phyloP scores from a whole-genome alignment of 2,329 filamentous ascomycete species.

The Diaporthe vaccinii region DNA sequence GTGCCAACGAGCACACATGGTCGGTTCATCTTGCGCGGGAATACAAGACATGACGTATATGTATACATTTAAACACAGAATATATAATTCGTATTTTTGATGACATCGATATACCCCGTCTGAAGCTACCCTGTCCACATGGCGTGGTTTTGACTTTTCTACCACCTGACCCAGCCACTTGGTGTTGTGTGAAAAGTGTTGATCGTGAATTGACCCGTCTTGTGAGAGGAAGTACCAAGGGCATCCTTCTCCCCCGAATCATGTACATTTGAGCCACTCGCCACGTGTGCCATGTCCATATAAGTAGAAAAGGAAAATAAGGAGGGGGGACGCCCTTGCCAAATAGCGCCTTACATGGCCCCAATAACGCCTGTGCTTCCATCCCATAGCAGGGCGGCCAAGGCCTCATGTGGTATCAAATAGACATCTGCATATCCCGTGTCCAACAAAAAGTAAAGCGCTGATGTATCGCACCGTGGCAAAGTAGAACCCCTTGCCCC shows the following conservation, averaged over 20 bases:
- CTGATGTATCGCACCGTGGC: not conserved
- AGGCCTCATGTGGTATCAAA: constrained; percentile 15
- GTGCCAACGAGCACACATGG: not conserved
- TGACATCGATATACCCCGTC: not conserved
- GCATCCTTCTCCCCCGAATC: not conserved
- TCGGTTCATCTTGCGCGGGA: not conserved
- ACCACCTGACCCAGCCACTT: not conserved
- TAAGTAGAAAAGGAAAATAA: not conserved
- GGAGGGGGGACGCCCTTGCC: not conserved
- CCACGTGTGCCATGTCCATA: no score
- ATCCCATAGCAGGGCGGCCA: not conserved
- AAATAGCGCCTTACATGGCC: not conserved
- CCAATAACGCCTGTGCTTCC: not conserved
- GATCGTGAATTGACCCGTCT: not conserved
- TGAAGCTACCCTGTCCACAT: not conserved
- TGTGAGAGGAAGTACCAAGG: not conserved
- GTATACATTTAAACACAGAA: not conserved
- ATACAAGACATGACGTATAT: not conserved
- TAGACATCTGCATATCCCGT: not conserved
- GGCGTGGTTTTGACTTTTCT: not conserved
- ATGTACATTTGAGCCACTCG: not conserved
- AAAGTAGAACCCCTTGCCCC: not conserved
- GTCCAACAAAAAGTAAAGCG: not conserved
- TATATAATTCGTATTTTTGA: constrained; percentile 11
- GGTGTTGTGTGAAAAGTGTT: not conserved